These are phyloP conservation scores for Ganoderma multipileum DNA, from an alignment of 1,284 basidiomycete species.

Conservation along the genomic window DNA sequence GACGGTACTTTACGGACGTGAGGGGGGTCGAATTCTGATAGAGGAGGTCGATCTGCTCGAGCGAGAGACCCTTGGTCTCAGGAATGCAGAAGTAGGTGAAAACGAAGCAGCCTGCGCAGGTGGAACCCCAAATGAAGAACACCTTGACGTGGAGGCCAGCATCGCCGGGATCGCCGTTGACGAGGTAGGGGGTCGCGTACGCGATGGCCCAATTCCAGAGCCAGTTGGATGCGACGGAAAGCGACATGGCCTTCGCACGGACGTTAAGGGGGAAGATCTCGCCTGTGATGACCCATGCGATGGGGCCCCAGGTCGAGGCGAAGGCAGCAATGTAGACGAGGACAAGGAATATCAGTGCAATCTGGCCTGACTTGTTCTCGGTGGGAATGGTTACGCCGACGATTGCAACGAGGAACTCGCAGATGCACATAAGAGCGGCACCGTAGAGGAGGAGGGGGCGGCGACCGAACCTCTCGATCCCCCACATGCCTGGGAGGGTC, in stretches of 20 bases:
- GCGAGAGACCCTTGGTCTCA: constrained; percentile 76
- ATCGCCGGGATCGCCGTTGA: constrained; percentile 47
- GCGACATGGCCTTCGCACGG: constrained; percentile 81
- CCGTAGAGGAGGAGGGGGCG: constrained; percentile 79
- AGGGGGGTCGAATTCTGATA: constrained; percentile 56
- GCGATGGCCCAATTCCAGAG: constrained; percentile 42
- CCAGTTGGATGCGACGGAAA: constrained; percentile 49
- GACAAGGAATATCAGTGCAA: constrained; percentile 56
- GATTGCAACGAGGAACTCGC: constrained; percentile 79
- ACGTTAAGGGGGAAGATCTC: constrained; percentile 80
- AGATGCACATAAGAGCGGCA: constrained; percentile 74
- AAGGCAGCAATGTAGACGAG: constrained; percentile 84
- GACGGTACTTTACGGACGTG: constrained; percentile 51
- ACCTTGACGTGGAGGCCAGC: constrained; percentile 67
- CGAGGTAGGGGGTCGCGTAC: constrained; percentile 78
- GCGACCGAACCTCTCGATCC: constrained; percentile 78
- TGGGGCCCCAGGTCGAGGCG: constrained; percentile 81
- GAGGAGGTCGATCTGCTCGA: constrained; percentile 75
- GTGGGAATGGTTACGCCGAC: constrained; percentile 69
- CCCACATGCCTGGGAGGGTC: constrained; percentile 74
- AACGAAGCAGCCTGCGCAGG: constrained; percentile 72
- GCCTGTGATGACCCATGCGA: constrained; percentile 80
- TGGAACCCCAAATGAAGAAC: constrained; percentile 91
- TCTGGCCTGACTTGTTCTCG: constrained; percentile 41
- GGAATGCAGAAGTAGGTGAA: constrained; percentile 85